Evolutionary conservation across 2,329 filamentous ascomycete genomes (phyloP), one percentile per base, ranked within the genome.

Genomic region (Cercospora citrullina): DNA sequence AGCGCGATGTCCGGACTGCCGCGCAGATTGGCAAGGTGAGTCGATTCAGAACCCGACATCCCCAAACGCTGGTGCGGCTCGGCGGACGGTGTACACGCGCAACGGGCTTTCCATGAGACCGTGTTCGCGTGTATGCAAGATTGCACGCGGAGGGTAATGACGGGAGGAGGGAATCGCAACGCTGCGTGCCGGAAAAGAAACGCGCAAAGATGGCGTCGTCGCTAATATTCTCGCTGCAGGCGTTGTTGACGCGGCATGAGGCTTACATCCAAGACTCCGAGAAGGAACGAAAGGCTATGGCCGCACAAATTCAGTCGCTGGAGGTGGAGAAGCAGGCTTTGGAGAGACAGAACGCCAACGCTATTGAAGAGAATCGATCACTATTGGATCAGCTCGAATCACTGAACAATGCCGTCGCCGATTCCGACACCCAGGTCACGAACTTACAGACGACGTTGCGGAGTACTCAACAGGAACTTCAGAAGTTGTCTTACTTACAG

Each of bases 241-340:
- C 93, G 68, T 86, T 99, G 66, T 88, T 99, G 51, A 89, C 91
- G 72, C 91, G 94, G 75, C 94, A 99, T 86, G 94, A 98, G 84
- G 89, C 91, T 68, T 97, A 96, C 81, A 94, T 97, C 86, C 90
- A 90, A 73, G 93, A 97, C 79, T 93, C 94, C 68, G 93, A 97
- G 83, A 88, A 89, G 74, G 93, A 97, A 78, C 91, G 94, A 69
- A 83, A 85, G 69, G 87, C 90, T 69, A 88, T 97, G 81, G 86
- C 87, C 55, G 80, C 83, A 58, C 91, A 87, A 69, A 93, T 97
- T 77, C 89, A 91, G 74, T 85, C 85, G 71, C 85, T 99, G 63
- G 92, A 96, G 81, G 79, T 79, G 61, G 85, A 89, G 73, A 97
- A 96, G 81, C 73, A 78, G 63, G 76, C 76, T 57, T 86, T 96